phyloP scores from a whole-genome alignment of 108 stramenopile species.

The Mediolabrus comicus region DNA sequence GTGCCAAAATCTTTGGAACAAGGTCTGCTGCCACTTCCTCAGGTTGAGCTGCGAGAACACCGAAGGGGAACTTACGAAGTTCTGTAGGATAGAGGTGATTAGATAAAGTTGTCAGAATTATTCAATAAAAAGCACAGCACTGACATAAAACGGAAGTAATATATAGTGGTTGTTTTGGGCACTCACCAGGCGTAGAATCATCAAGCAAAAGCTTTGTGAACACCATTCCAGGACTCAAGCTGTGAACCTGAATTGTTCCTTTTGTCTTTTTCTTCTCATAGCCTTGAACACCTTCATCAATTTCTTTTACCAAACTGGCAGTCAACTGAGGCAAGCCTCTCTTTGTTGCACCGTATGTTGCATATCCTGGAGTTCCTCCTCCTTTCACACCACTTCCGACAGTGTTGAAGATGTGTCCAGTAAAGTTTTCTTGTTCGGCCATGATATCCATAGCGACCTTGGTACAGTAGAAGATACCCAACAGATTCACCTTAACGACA shows the following conservation, averaged over 20 bases:
- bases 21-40: constrained; percentile 90
- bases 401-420: constrained; percentile 90
- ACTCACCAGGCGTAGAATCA: constrained; percentile 78
- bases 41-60: constrained; percentile 88
- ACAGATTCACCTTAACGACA: constrained; percentile 87
- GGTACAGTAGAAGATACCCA: constrained; percentile 83
- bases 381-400: constrained; percentile 91
- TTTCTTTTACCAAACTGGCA: constrained; percentile 79
- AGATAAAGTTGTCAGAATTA: neutral
- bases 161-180: neutral
- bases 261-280: constrained; percentile 71
- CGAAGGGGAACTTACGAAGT: constrained; percentile 91
- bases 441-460: constrained; percentile 90
- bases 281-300: constrained; percentile 89
- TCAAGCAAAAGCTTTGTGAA: constrained; percentile 89
- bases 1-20: constrained; percentile 85
- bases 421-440: constrained; percentile 75
- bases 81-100: constrained; percentile 45
- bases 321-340: constrained; percentile 90
- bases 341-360: constrained; percentile 90
- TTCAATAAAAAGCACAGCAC: neutral
- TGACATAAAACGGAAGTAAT: neutral
- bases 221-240: constrained; percentile 90
- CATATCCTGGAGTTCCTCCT: constrained; percentile 92
- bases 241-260: constrained; percentile 86